Conservation (phyloP, 2,329 filamentous ascomycete species). For the Monilinia polystroma region DNA sequence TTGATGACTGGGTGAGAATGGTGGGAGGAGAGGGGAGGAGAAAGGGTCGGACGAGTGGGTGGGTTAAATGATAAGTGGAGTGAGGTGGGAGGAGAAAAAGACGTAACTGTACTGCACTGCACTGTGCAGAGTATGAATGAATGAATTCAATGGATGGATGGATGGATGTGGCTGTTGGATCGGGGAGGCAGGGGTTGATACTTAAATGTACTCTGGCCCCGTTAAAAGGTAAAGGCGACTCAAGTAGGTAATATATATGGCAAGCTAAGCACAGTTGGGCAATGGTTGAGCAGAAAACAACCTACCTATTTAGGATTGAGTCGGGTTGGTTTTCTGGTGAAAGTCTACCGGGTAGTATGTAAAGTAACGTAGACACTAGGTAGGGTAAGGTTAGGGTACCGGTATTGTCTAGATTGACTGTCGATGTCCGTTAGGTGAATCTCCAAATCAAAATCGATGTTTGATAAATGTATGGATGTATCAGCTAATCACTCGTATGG, state of each 20-base stretch:
- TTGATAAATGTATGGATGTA: not conserved
- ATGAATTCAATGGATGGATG: not conserved
- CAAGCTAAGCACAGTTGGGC: not conserved
- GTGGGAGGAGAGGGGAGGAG: not conserved
- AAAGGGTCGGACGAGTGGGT: not conserved
- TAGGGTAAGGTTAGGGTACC: not conserved
- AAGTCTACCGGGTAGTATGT: not conserved
- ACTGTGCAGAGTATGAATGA: too few relatives aligned
- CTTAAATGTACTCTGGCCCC: not conserved
- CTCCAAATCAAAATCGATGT: too few relatives aligned
- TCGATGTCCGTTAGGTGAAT: not conserved
- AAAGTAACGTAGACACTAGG: not conserved
- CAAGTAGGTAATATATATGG: not conserved
- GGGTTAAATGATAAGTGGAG: conserved; percentile 5
- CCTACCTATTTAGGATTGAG: conserved; percentile 2
- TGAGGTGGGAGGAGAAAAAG: not conserved
- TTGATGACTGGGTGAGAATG: not conserved
- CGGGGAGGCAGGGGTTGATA: not conserved
- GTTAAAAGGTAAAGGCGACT: not conserved
- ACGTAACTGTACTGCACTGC: too few relatives aligned
- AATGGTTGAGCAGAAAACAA: not conserved
- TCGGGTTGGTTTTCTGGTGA: not conserved
- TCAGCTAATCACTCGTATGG: not conserved
- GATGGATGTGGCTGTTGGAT: conserved; percentile 10
- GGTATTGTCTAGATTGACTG: too few relatives aligned